Evolutionary conservation across 2,329 filamentous ascomycete genomes (phyloP).

Genomic region (Monascus ruber): DNA sequence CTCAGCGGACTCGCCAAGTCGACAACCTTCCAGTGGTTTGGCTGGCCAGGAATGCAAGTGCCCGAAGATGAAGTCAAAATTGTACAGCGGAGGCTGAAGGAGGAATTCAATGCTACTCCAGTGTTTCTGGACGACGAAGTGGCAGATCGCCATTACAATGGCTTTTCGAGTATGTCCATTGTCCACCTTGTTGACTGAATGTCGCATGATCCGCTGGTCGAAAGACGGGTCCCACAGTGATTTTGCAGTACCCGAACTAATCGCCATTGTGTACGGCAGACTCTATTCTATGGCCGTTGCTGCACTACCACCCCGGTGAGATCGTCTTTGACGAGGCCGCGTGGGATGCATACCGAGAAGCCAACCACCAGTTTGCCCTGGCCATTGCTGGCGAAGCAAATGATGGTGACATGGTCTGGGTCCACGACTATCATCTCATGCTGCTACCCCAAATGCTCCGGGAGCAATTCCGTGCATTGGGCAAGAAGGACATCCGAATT

Average conservation of each 20-base stretch:
- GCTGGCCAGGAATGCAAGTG: conserved; percentile 84
- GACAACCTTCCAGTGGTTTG: conserved; percentile 91
- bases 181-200: no score
- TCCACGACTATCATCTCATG: conserved; percentile 94
- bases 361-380: conserved; percentile 80
- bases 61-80: conserved; percentile 64
- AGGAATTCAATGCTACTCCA: conserved; percentile 74
- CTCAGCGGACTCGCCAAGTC: conserved; percentile 79
- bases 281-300: conserved; percentile 89
- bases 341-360: conserved; percentile 82
- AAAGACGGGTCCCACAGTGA: no score
- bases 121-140: conserved; percentile 85
- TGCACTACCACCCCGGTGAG: conserved; percentile 94
- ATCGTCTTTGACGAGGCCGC: conserved; percentile 90
- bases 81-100: conserved; percentile 63
- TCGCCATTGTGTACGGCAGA: conserved; percentile 39
- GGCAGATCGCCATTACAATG: conserved; percentile 88
- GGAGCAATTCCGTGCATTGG: conserved; percentile 59
- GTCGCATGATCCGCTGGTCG: no score
- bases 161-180: conserved; percentile 66
- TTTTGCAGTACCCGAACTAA: no score
- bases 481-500: conserved; percentile 82
- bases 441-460: conserved; percentile 84
- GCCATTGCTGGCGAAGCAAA: conserved; percentile 70
- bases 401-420: conserved; percentile 83